Percentiles rank a stretch among this genome's conserved stretches.
Conservation (phyloP, 345 rosid genomes). For the Citrus glauca region DNA sequence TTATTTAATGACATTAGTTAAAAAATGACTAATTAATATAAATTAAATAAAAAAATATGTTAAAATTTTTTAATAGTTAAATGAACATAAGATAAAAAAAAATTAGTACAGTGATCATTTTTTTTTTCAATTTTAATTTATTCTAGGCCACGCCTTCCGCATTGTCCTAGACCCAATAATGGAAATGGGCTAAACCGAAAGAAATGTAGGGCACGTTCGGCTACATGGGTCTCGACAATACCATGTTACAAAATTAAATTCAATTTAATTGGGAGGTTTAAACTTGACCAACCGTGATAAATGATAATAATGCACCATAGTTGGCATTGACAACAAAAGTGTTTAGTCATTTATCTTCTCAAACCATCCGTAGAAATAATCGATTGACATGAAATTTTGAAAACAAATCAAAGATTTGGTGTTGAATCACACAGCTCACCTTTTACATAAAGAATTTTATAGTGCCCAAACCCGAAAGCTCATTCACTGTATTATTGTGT, state of each 20-base stretch:
- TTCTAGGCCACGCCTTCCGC: too few relatives aligned
- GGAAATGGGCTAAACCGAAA: neutral
- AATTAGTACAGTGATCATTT: too few relatives aligned
- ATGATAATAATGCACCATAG: neutral
- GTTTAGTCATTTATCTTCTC: neutral
- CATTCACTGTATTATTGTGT: too few relatives aligned
- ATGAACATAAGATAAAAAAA: too few relatives aligned
- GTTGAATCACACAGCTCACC: too few relatives aligned
- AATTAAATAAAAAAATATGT: too few relatives aligned
- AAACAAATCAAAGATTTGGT: neutral
- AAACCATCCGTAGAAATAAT: neutral
- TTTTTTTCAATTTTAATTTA: too few relatives aligned
- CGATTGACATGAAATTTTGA: neutral
- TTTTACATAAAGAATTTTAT: too few relatives aligned
- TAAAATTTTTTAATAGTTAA: accelerated
- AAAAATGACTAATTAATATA: too few relatives aligned
- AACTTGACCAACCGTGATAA: neutral
- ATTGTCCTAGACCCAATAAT: neutral
- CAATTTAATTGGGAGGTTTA: neutral
- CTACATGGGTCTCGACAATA: neutral
- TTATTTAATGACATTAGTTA: too few relatives aligned
- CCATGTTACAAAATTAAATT: neutral
- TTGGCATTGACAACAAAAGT: neutral
- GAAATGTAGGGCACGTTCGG: neutral
- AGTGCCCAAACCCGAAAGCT: too few relatives aligned